Conservation (phyloP, 108 stramenopile genomes). For the Cyclotella distinguenda region DNA sequence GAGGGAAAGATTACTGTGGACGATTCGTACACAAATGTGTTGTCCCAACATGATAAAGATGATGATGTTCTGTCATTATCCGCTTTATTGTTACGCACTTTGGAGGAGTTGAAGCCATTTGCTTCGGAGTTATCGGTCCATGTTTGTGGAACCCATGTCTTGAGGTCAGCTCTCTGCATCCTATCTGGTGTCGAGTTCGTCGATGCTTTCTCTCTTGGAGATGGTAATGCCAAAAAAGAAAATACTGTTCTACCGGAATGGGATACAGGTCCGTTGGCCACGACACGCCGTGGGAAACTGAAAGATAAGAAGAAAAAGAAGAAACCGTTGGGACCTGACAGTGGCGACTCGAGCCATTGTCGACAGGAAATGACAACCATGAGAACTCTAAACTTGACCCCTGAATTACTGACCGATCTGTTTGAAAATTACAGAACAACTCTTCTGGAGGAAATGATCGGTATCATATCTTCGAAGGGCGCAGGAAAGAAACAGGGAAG, state of each 20-base stretch:
- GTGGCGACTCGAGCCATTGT: conserved; percentile 27
- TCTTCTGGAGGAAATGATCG: conserved; percentile 40
- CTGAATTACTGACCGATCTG: conserved; percentile 34
- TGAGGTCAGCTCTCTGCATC: conserved; percentile 72
- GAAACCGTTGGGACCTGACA: conserved; percentile 27
- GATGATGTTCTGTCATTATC: conserved; percentile 34
- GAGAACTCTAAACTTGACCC: conserved; percentile 10
- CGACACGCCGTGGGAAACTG: conserved; percentile 57
- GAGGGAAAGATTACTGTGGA: conserved; percentile 56
- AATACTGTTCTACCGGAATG: conserved; percentile 25
- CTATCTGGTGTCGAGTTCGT: conserved; percentile 69
- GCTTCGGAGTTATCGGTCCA: conserved; percentile 69
- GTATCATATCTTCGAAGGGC: conserved; percentile 10
- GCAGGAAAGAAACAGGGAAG: background rate
- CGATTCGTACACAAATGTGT: conserved; percentile 44
- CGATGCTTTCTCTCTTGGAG: conserved; percentile 22
- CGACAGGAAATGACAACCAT: conserved; percentile 37
- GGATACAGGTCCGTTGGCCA: conserved; percentile 39
- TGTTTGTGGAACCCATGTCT: conserved; percentile 84
- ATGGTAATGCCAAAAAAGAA: conserved; percentile 9
- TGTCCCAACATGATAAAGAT: conserved; percentile 12
- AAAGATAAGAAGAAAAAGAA: conserved; percentile 75
- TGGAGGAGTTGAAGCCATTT: conserved; percentile 63
- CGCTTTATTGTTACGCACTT: conserved; percentile 45
- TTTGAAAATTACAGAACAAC: conserved; percentile 43